Evolutionary conservation across 75 land plant genomes (phyloP).

Genomic region (Ceratopteris richardii): DNA sequence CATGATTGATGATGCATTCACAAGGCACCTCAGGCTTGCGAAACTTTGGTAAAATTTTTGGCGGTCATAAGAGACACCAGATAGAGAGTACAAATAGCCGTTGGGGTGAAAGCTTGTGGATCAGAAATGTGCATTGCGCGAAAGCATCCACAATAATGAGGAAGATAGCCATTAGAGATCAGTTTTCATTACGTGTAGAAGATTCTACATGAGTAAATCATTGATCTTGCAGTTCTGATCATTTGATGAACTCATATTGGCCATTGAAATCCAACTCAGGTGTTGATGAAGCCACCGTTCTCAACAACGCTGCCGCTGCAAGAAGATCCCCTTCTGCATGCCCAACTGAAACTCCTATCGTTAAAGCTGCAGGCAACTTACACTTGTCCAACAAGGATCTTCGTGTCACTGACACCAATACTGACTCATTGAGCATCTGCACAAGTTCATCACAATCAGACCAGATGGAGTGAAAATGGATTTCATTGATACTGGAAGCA

Average conservation of each 20-base stretch:
- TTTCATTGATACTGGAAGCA: background rate
- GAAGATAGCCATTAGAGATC: no score
- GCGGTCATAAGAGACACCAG: no score
- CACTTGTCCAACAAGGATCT: slow-evolving; percentile 68
- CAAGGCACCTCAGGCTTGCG: no score
- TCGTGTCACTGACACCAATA: slow-evolving; percentile 46
- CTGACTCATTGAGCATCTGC: slow-evolving; percentile 57
- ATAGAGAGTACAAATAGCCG: no score
- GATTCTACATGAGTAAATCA: no score
- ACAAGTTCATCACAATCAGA: background rate
- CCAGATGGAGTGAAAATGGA: background rate
- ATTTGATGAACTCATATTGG: slow-evolving; percentile 2
- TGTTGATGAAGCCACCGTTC: slow-evolving; percentile 28
- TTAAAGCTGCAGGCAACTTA: slow-evolving; percentile 52
- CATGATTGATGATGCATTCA: no score
- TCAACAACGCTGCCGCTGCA: slow-evolving; percentile 35
- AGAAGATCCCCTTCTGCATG: slow-evolving; percentile 58
- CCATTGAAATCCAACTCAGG: slow-evolving; percentile 8
- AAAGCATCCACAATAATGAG: no score
- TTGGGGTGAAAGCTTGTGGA: no score
- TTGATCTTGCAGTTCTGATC: background rate
- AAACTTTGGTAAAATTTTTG: no score
- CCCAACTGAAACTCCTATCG: slow-evolving; percentile 55
- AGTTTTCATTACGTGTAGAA: no score
- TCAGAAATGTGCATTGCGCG: no score